Conservation (phyloP, 345 rosid genomes). For the Aquilaria sinensis region DNA sequence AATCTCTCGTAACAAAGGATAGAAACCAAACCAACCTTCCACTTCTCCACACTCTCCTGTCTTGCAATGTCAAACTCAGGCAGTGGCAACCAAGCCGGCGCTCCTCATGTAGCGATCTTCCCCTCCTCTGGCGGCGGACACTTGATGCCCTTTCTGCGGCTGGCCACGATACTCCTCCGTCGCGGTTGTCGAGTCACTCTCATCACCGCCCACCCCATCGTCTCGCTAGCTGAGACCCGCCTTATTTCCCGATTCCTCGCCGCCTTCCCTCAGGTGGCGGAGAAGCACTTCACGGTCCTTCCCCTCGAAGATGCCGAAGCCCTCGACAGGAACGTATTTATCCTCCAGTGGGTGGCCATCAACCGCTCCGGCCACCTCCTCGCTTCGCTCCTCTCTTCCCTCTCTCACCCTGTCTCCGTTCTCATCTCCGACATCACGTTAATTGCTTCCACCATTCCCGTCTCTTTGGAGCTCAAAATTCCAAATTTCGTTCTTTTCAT, state of each 20-base stretch:
- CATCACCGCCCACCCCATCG: conserved; percentile 25
- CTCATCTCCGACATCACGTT: conserved; percentile 24
- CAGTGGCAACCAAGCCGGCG: not conserved
- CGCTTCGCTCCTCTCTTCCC: conserved; percentile 19
- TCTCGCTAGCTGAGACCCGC: conserved; percentile 25
- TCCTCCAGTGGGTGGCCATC: conserved; percentile 26
- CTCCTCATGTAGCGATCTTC: conserved; percentile 24
- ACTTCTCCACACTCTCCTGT: no score
- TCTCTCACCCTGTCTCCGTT: conserved; percentile 20
- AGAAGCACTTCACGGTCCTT: conserved; percentile 18
- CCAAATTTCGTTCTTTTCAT: conserved; percentile 25
- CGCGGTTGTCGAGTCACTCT: conserved; percentile 24
- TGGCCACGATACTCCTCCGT: conserved; percentile 18
- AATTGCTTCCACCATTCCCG: conserved; percentile 13
- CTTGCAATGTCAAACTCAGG: no score
- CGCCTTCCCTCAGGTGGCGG: conserved; percentile 22
- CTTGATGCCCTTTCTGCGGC: conserved; percentile 29
- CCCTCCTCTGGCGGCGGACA: conserved; percentile 34
- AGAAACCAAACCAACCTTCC: no score
- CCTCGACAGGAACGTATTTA: conserved; percentile 24
- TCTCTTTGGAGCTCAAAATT: conserved; percentile 18
- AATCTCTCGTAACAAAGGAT: no score
- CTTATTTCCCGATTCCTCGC: conserved; percentile 20
- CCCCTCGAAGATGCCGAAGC: conserved; percentile 9
- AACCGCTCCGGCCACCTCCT: conserved; percentile 31